phyloP scores from a whole-genome alignment of 352 stramenopile species.

The Elongisporangium undulatum region DNA sequence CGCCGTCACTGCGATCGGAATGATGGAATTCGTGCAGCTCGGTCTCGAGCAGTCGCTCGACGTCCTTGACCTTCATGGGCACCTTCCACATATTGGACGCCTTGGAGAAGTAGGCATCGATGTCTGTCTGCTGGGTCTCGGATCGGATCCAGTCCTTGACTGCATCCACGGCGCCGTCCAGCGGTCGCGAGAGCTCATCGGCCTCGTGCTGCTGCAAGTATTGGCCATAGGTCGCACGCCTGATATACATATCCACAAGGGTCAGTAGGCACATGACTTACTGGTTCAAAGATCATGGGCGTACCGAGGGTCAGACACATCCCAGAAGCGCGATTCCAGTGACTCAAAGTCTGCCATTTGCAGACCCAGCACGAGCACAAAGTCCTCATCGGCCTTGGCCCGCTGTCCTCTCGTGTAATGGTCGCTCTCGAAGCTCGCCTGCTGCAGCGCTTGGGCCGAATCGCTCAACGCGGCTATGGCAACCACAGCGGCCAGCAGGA shows the following conservation, averaged over 20 bases:
- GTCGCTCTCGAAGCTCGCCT: conserved; percentile 24
- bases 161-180: conserved; percentile 34
- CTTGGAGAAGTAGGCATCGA: conserved; percentile 21
- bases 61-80: conserved; percentile 29
- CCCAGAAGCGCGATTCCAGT: conserved; percentile 47
- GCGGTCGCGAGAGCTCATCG: conserved; percentile 35
- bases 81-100: conserved; percentile 36
- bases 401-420: conserved; percentile 22
- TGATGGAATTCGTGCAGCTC: conserved; percentile 46
- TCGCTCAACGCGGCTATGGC: background rate
- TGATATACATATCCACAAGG: conserved; percentile 8
- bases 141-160: conserved; percentile 44
- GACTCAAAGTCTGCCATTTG: conserved; percentile 37
- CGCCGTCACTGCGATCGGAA: background rate
- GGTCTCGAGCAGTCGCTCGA: conserved; percentile 46
- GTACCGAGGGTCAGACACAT: conserved; percentile 52
- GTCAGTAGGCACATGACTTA: background rate
- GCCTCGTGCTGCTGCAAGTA: conserved; percentile 39
- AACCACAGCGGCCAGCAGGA: background rate
- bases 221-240: conserved; percentile 42
- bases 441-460: background rate
- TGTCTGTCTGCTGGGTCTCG: background rate
- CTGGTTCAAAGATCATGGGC: background rate
- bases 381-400: conserved; percentile 26
- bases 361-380: conserved; percentile 55